Conservation (phyloP, 2,329 filamentous ascomycete species). For the Phaeosphaeriaceae sp. region DNA sequence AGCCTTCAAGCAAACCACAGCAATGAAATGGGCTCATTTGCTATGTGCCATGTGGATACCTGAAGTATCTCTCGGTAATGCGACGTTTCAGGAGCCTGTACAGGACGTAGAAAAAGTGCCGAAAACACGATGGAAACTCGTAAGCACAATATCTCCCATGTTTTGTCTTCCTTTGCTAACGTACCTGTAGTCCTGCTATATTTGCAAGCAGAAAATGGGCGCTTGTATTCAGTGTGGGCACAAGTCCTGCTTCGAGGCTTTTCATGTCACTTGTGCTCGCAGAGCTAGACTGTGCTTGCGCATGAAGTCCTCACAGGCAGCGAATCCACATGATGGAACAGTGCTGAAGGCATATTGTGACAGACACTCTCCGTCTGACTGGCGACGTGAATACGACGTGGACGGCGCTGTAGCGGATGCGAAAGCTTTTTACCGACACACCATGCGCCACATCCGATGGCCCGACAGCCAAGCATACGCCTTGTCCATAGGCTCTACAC, state of each 20-base stretch:
- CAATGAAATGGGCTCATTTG: conserved; percentile 94
- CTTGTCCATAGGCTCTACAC: conserved; percentile 77
- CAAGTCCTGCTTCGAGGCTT: conserved; percentile 95
- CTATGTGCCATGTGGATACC: conserved; percentile 99
- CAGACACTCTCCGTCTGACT: conserved; percentile 89
- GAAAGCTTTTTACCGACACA: conserved; percentile 86
- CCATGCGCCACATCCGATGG: conserved; percentile 90
- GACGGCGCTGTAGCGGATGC: conserved; percentile 81
- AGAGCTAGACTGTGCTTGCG: conserved; percentile 87
- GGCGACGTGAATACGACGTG: conserved; percentile 84
- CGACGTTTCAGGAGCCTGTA: conserved; percentile 97
- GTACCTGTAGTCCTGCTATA: conserved; percentile 74
- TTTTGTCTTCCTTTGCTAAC: conserved; percentile 17
- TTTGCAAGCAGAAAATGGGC: conserved; percentile 96
- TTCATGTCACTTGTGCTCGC: conserved; percentile 95
- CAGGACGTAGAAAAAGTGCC: conserved; percentile 98
- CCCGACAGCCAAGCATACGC: conserved; percentile 88
- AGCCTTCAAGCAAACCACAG: conserved; percentile 97
- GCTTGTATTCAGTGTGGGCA: conserved; percentile 98
- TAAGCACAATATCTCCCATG: conserved; percentile 29
- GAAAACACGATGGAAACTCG: conserved; percentile 87
- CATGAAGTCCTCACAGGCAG: conserved; percentile 90
- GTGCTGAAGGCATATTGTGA: conserved; percentile 95
- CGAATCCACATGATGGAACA: conserved; percentile 79
- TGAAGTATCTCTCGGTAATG: conserved; percentile 92